Evolutionary conservation across 345 rosid species (phyloP).

Genomic region (Eucalyptus decipiens): DNA sequence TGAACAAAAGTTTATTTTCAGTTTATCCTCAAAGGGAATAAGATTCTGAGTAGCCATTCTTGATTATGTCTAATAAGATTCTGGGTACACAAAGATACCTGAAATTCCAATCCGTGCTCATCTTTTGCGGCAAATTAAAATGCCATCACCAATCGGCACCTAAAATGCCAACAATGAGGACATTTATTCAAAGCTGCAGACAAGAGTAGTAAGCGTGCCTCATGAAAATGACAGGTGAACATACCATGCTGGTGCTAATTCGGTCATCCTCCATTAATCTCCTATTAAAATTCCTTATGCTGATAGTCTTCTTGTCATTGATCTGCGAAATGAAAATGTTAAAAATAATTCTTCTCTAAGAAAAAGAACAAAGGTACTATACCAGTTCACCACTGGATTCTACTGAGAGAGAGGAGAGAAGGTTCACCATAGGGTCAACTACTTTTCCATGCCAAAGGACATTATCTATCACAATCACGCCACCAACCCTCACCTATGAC

Average conservation of each 20-base stretch:
- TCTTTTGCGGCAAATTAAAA: constrained; percentile 73
- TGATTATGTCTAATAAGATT: not conserved
- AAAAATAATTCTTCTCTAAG: not conserved
- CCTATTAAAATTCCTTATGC: constrained; percentile 72
- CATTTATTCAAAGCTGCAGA: not conserved
- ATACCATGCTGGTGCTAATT: constrained; percentile 75
- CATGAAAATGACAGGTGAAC: not conserved
- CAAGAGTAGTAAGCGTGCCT: not conserved
- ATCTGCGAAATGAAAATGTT: constrained; percentile 25
- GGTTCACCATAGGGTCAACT: constrained; percentile 60
- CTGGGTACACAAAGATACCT: not conserved
- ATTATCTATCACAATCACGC: constrained; percentile 79
- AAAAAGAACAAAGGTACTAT: not conserved
- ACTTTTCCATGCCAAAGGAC: constrained; percentile 98
- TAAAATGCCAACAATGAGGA: not conserved
- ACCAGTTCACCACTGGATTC: not conserved
- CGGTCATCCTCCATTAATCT: constrained; percentile 59
- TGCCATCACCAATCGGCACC: constrained; percentile 94
- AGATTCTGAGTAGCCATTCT: not conserved
- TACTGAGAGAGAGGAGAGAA: not conserved
- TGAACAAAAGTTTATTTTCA: not conserved
- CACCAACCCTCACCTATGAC: constrained; percentile 66
- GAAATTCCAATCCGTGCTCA: not conserved
- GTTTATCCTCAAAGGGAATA: not conserved
- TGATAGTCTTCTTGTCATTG: constrained; percentile 60